Percentiles rank a stretch among this genome's conserved stretches.
These are phyloP conservation scores for Serendipita vermifera DNA, from an alignment of 768 basidiomycete genomes.

Conservation along the genomic window DNA sequence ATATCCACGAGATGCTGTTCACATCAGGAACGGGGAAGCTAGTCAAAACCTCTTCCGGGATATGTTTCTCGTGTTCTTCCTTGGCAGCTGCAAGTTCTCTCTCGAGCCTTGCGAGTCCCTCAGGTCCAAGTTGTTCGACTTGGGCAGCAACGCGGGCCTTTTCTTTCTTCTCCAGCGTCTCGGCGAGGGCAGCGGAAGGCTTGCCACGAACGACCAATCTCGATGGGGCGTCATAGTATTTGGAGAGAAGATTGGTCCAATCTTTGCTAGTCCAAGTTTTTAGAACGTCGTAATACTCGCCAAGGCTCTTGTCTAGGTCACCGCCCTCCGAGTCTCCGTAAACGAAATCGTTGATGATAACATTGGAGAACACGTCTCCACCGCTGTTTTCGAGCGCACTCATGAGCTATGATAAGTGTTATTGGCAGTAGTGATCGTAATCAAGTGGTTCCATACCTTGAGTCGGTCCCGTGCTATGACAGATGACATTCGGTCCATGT, in stretches of 20 bases:
- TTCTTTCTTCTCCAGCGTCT: slow-evolving; percentile 68
- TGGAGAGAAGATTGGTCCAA: slow-evolving; percentile 65
- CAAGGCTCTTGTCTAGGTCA: slow-evolving; percentile 55
- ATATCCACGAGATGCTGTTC: slow-evolving; percentile 85
- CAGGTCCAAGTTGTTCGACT: slow-evolving; percentile 55
- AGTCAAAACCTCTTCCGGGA: slow-evolving; percentile 68
- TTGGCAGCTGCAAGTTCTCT: slow-evolving; percentile 69
- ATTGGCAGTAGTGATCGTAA: not conserved
- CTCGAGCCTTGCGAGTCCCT: slow-evolving; percentile 61
- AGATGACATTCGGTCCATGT: slow-evolving; percentile 83
- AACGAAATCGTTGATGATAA: slow-evolving; percentile 70
- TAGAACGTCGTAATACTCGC: slow-evolving; percentile 54
- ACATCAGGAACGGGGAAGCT: slow-evolving; percentile 87
- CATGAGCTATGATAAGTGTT: slow-evolving; percentile 42
- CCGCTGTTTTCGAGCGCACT: slow-evolving; percentile 74
- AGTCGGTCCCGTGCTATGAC: slow-evolving; percentile 79
- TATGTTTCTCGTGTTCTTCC: slow-evolving; percentile 67
- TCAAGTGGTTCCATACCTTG: slow-evolving; percentile 39
- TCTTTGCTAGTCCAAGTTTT: slow-evolving; percentile 57
- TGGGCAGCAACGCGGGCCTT: slow-evolving; percentile 63
- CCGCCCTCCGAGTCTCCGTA: slow-evolving; percentile 77
- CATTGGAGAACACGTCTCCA: slow-evolving; percentile 63
- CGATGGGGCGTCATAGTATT: slow-evolving; percentile 61
- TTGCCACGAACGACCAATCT: slow-evolving; percentile 71
- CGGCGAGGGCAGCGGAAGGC: slow-evolving; percentile 74